Base-by-base conservation (phyloP, 306 rosid genomes). In the Fagus crenata region DNA sequence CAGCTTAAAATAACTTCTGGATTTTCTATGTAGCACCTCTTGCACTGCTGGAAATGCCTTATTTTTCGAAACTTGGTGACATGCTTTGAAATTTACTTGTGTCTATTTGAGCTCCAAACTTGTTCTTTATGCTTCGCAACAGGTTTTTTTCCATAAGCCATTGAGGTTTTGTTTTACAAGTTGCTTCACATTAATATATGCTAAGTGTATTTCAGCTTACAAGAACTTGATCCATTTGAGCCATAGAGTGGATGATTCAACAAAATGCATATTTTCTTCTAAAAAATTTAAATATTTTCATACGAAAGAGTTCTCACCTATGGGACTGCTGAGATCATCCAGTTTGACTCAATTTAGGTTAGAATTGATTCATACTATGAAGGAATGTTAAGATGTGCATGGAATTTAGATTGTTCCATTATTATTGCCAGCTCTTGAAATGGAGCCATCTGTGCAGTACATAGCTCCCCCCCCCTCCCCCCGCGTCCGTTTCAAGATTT, bases 11-110 rank as follows among this genome's bases (percentile, higher is more conserved):
- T 35, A 9, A 28, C 36, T 63, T 67, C 32, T 42, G 53, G n/a
- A 43, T 67, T 71, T 39, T 40, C 39, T 4, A 31, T 81, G 6
- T 36, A 46, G 28, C 14, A 15, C 69, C 43, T 69, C 55, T 43
- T 43, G 17, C 9, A 42, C 55, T 41, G 72, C 54, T 9, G 7
- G 31, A 46, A 5, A 22, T 69, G 56, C 55, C 54, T 46, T 18
- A 5, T 18, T 46, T 12, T 32, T 22, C 28, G 8, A 31, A 63
- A 41, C 75, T 31, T 55, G 56, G 71, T 2, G 51, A 46, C 71
- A 17, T 37, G 49, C 42, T 65, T 40, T 65, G 42, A 65, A n/a
- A 68, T 82, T 60, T 51, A 33, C 41, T 46, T 1, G 46, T 67
- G 74, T 72, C 51, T 7, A 2, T 4, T 43, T 42, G 33, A 28